phyloP scores from a whole-genome alignment of 139 green algal species.

The Zygnema circumcarinatum region DNA sequence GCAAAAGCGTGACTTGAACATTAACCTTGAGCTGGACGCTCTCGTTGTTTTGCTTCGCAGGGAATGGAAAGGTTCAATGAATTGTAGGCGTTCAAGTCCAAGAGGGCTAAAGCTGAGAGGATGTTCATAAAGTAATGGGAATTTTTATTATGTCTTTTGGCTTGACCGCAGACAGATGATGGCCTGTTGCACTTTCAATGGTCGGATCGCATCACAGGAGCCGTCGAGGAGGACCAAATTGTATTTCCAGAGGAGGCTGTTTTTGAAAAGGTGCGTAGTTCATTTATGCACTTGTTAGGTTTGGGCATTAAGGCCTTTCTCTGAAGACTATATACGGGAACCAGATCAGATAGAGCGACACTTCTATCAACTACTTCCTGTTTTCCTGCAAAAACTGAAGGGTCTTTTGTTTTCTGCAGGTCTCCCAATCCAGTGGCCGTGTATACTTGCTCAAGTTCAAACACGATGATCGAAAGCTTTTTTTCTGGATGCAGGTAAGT shows the following conservation, averaged over 20 bases:
- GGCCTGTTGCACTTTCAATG: constrained; percentile 68
- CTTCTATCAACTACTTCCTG: constrained; percentile 1
- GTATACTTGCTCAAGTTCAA: constrained; percentile 70
- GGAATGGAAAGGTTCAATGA: too few relatives aligned
- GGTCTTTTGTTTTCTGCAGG: constrained; percentile 10
- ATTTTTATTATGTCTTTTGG: constrained; percentile 5
- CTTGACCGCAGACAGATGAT: constrained; percentile 59
- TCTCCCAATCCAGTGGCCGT: constrained; percentile 47
- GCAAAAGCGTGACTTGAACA: background rate
- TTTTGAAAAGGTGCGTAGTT: constrained; percentile 65
- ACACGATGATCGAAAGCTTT: constrained; percentile 66
- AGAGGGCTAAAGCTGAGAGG: too few relatives aligned
- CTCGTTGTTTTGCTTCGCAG: too few relatives aligned
- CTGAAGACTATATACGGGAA: too few relatives aligned
- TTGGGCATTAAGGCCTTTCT: background rate
- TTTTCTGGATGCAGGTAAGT: constrained; percentile 70
- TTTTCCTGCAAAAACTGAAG: background rate
- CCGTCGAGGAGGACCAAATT: constrained; percentile 66
- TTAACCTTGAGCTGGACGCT: background rate
- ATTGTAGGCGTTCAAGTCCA: too few relatives aligned
- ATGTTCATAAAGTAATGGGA: background rate
- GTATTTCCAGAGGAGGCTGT: constrained; percentile 69
- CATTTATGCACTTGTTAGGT: background rate
- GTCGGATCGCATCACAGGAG: constrained; percentile 52
- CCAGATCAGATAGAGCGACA: too few relatives aligned